Base-by-base conservation (phyloP, 257 asterid genomes). In the Solanum gracilifrons region DNA sequence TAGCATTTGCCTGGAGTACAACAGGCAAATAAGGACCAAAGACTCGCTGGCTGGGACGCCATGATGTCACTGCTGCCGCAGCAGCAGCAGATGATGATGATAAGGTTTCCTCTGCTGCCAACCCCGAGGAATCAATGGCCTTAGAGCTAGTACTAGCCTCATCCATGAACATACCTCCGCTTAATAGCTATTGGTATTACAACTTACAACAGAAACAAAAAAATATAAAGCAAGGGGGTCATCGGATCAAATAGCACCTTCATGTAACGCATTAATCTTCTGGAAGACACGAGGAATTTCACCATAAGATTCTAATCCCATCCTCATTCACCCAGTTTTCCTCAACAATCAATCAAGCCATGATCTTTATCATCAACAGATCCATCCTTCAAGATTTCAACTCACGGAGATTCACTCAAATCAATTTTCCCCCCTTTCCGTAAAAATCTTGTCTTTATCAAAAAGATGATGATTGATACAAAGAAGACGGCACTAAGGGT, bases 281-380 rank as follows among this genome's bases (percentile, higher is more conserved):
- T 91, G 90, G 98, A 77, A 91, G 92, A 93, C 88, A 92, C 91
- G 80, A 91, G 72, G 93, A 85, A 92, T 91, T 88, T 93, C 74
- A 90, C 98, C 98, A 87, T 98, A 96, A 93, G 98, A 96, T 91
- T 96, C 95, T 87, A 95, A 93, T 92, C 98, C 99, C 98, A 95
- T 95, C 96, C 94, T 94, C 98, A 93, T 94, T 89, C 92, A 90
- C 95, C 36, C 88, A 76, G 83, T 86, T 83, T 83, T 86, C 90
- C 60, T 64, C 88, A 35, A 85, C 86, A 86, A 71, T 84, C 87
- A 69, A 69, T 64, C 72, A 93, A 85, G 23, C 36, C 23, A 32
- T n/a, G 72, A 80, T 73, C 89, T 85, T 89, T 85, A 87, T 41
- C 86, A 88, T 82, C 11, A 31, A 82, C 74, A 88, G 93, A 88